Conservation (phyloP, 192 early-diverging fungal species). For the Linnemannia zychae region DNA sequence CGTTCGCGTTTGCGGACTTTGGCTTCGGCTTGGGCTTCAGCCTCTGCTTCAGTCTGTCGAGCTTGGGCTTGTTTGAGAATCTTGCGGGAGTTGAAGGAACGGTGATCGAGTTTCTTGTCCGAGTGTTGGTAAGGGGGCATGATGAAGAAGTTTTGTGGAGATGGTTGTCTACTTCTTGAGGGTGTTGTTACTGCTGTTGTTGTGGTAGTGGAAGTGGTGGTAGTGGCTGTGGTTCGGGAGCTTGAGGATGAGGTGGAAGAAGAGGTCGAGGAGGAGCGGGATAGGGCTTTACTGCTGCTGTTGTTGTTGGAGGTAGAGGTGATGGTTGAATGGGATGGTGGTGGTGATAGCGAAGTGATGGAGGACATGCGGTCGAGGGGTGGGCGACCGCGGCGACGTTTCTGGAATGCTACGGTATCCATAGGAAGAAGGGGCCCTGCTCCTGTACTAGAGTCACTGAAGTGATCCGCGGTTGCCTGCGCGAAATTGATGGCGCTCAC, state of each 20-base stretch:
- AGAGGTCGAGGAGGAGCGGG: not conserved
- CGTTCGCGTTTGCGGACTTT: not conserved
- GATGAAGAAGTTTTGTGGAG: conserved; percentile 18
- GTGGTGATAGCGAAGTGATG: not conserved
- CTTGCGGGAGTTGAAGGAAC: conserved; percentile 33
- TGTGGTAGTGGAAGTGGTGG: no score
- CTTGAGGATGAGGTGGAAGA: not conserved
- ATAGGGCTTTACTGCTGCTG: no score
- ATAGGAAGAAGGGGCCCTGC: not conserved
- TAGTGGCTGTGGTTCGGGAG: not conserved
- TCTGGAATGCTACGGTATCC: not conserved
- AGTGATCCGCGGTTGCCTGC: no score
- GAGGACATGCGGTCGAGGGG: not conserved
- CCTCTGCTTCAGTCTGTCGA: not conserved
- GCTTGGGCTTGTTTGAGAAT: conserved; percentile 27
- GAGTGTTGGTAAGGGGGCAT: conserved; percentile 27
- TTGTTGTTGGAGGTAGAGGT: not conserved
- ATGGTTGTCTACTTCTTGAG: not conserved
- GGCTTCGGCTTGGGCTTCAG: no score
- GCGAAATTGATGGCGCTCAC: not conserved
- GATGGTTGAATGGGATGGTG: not conserved
- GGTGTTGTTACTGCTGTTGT: not conserved
- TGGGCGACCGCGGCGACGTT: not conserved
- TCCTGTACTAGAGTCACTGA: no score
- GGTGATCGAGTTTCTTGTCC: conserved; percentile 22